phyloP scores from a whole-genome alignment of 129 eudicot genomes.

The Ambrosia artemisiifolia region DNA sequence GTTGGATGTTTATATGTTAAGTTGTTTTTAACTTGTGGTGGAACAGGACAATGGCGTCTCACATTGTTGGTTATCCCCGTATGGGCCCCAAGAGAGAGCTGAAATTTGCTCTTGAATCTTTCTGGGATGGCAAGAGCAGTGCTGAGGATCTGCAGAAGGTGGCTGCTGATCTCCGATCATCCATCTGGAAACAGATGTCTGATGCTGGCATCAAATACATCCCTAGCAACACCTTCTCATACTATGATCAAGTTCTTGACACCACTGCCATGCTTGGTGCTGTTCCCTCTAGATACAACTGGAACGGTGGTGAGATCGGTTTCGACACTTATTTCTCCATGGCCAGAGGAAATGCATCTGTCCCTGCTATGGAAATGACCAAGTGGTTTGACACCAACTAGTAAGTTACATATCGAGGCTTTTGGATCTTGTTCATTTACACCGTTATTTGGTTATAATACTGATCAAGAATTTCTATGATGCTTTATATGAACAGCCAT shows the following conservation, averaged over 20 bases:
- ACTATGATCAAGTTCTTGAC: conserved; percentile 94
- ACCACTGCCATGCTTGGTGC: conserved; percentile 98
- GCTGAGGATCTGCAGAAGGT: conserved; percentile 94
- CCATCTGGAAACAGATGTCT: conserved; percentile 98
- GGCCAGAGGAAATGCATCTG: conserved; percentile 99
- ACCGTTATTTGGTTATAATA: background rate
- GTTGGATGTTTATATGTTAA: background rate
- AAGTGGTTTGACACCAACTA: conserved; percentile 99
- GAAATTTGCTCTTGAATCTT: conserved; percentile 94
- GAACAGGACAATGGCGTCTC: no score
- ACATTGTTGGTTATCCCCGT: no score
- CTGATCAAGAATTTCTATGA: conserved; percentile 1
- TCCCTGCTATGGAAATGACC: conserved; percentile 99
- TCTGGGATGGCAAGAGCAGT: conserved; percentile 97
- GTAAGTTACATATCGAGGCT: conserved; percentile 46
- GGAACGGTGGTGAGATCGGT: conserved; percentile 95
- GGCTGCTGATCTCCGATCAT: conserved; percentile 83
- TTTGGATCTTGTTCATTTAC: background rate
- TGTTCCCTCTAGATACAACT: conserved; percentile 83
- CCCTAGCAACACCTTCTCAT: conserved; percentile 97
- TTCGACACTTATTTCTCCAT: conserved; percentile 92
- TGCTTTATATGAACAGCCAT: conserved; percentile 54
- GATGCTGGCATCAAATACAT: conserved; percentile 88
- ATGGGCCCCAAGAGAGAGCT: conserved; percentile 71
- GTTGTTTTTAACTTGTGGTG: no score